These are phyloP conservation scores for Sporothrix pallida DNA, from an alignment of 2,329 filamentous ascomycete genomes.

Conservation along the genomic window DNA sequence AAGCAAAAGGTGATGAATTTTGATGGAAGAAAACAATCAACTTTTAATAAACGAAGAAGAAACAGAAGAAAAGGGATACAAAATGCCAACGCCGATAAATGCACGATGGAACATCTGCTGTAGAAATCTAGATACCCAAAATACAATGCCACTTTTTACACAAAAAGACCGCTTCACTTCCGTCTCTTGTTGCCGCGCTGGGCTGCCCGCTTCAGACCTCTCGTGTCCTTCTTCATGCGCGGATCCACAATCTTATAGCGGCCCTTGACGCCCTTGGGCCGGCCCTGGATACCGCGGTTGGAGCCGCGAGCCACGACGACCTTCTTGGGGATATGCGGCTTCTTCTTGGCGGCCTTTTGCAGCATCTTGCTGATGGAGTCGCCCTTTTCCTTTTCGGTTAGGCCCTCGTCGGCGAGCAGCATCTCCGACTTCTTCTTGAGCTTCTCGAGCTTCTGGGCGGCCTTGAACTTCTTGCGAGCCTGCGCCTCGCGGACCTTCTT, in stretches of 20 bases:
- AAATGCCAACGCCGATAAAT: slow-evolving; percentile 28
- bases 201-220: slow-evolving; percentile 77
- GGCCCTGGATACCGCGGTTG: slow-evolving; percentile 82
- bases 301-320: slow-evolving; percentile 85
- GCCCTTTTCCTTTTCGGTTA: slow-evolving; percentile 97
- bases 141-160: neutral
- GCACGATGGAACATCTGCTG: slow-evolving; percentile 19
- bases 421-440: slow-evolving; percentile 96
- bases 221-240: slow-evolving; percentile 93
- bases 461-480: slow-evolving; percentile 95
- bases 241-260: slow-evolving; percentile 97
- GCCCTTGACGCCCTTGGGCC: slow-evolving; percentile 87
- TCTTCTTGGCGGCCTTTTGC: slow-evolving; percentile 82
- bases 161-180: neutral
- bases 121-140: slow-evolving; percentile 18
- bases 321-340: slow-evolving; percentile 80
- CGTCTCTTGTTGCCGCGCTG: slow-evolving; percentile 65
- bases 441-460: slow-evolving; percentile 89
- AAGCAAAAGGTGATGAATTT: neutral
- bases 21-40: neutral
- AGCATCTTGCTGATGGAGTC: slow-evolving; percentile 81
- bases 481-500: slow-evolving; percentile 98
- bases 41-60: slow-evolving; percentile 9
- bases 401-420: slow-evolving; percentile 83
- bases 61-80: neutral